These are phyloP conservation scores for Pseudogymnoascus sp. DNA, from an alignment of 2,329 filamentous ascomycete species.

Conservation along the genomic window DNA sequence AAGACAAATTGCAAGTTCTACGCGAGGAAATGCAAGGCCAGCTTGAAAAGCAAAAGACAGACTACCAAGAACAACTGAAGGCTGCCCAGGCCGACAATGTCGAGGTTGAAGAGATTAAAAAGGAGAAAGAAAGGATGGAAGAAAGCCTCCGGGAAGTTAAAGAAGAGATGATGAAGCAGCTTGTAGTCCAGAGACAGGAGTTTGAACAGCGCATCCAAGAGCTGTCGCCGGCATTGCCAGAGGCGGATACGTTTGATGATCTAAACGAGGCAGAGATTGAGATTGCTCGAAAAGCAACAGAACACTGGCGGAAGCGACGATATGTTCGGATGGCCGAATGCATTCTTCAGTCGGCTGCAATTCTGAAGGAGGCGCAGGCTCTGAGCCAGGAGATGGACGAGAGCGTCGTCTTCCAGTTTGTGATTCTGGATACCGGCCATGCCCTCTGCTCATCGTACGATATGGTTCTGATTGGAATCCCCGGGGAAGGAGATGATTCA, in stretches of 20 bases:
- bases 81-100: slow-evolving; percentile 65
- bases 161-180: slow-evolving; percentile 78
- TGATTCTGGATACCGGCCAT: slow-evolving; percentile 82
- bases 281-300: slow-evolving; percentile 57
- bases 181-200: slow-evolving; percentile 73
- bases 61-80: slow-evolving; percentile 71
- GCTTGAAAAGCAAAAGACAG: slow-evolving; percentile 75
- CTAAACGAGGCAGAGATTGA: slow-evolving; percentile 66
- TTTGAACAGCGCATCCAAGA: slow-evolving; percentile 80
- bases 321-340: slow-evolving; percentile 93
- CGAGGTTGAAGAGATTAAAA: slow-evolving; percentile 75
- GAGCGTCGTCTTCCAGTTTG: slow-evolving; percentile 88
- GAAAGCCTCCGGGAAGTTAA: slow-evolving; percentile 70
- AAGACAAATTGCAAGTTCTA: slow-evolving; percentile 65
- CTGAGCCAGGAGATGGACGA: slow-evolving; percentile 97
- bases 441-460: slow-evolving; percentile 90
- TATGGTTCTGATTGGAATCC: slow-evolving; percentile 85
- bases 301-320: slow-evolving; percentile 73
- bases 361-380: slow-evolving; percentile 90
- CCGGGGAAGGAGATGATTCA: slow-evolving; percentile 74
- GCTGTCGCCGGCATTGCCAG: slow-evolving; percentile 47
- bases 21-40: slow-evolving; percentile 78
- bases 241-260: slow-evolving; percentile 28
- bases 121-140: slow-evolving; percentile 80
- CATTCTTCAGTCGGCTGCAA: slow-evolving; percentile 77